phyloP scores from a whole-genome alignment of 805 yeast genomes.

The Metschnikowia peoriensis region DNA sequence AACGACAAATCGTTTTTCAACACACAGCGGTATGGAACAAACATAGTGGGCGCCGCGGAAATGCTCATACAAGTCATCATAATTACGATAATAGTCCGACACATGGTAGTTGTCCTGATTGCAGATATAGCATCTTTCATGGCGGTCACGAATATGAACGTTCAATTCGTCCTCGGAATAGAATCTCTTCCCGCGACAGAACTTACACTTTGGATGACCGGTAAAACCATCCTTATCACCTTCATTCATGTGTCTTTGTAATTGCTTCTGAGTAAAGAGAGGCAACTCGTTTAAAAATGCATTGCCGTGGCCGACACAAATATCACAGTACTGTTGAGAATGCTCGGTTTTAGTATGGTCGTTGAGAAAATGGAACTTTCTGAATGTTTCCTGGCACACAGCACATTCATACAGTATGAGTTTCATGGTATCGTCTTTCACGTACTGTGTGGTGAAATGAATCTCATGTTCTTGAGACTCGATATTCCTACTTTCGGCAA shows the following conservation, averaged over 20 bases:
- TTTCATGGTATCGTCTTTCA: constrained; percentile 46
- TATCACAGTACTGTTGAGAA: constrained; percentile 61
- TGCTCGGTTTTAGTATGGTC: constrained; percentile 69
- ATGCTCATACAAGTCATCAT: constrained; percentile 72
- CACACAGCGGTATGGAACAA: constrained; percentile 73
- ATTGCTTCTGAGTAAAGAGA: constrained; percentile 56
- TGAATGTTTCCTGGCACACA: constrained; percentile 41
- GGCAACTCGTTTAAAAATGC: constrained; percentile 73
- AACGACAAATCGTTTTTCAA: constrained; percentile 89
- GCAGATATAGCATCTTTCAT: constrained; percentile 89
- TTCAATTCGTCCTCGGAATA: constrained; percentile 87
- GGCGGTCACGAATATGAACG: constrained; percentile 76
- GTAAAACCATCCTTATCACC: constrained; percentile 77
- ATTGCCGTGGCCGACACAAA: constrained; percentile 75
- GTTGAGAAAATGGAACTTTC: constrained; percentile 54
- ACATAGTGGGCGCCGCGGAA: constrained; percentile 71
- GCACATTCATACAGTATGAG: constrained; percentile 61
- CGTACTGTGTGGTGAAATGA: constrained; percentile 55
- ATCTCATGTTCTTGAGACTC: constrained; percentile 50
- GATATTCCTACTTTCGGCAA: constrained; percentile 28
- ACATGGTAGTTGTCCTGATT: constrained; percentile 65
- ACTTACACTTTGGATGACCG: constrained; percentile 88
- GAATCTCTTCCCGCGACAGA: constrained; percentile 71
- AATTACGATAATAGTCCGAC: constrained; percentile 66
- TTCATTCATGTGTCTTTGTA: constrained; percentile 64